A percentile compares a stretch with the other conserved stretches of the same genome.
Evolutionary conservation across 176 grass and related monocot species (phyloP).

Genomic region (Avena atlantica): DNA sequence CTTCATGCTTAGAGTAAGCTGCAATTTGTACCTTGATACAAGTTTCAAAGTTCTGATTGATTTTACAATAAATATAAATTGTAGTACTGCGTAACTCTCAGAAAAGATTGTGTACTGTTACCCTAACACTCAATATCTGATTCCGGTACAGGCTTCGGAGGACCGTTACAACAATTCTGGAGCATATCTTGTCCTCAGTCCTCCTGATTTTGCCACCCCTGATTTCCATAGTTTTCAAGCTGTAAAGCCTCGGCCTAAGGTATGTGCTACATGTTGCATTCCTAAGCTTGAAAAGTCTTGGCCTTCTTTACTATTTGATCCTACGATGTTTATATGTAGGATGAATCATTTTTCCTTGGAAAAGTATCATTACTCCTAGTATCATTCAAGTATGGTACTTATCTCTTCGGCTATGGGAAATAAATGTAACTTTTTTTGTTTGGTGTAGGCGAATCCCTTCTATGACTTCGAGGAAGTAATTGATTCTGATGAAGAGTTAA

Average conservation of each 20-base stretch:
- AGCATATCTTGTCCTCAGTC: slow-evolving; percentile 85
- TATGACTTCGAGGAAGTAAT: slow-evolving; percentile 94
- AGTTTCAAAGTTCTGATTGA: neutral
- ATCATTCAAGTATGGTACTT: neutral
- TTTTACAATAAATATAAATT: neutral
- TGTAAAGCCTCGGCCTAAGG: slow-evolving; percentile 81
- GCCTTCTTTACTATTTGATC: neutral
- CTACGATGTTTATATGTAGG: neutral
- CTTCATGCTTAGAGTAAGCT: neutral
- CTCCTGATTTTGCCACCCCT: slow-evolving; percentile 85
- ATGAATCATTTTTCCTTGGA: neutral
- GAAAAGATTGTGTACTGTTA: neutral
- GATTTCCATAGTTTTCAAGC: slow-evolving; percentile 92
- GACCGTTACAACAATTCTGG: slow-evolving; percentile 81
- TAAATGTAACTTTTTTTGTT: neutral
- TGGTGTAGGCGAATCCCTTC: slow-evolving; percentile 66
- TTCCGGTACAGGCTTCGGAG: slow-evolving; percentile 65
- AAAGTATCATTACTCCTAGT: neutral
- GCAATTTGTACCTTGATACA: neutral
- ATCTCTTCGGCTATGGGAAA: neutral
- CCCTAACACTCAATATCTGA: neutral
- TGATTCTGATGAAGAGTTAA: slow-evolving; percentile 93
- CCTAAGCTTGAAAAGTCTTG: slow-evolving; percentile 4
- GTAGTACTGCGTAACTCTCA: neutral
- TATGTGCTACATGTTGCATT: slow-evolving; percentile 37